Evolutionary conservation across 176 grass and related monocot genomes (phyloP).

Genomic region (Thinopyrum elongatum): DNA sequence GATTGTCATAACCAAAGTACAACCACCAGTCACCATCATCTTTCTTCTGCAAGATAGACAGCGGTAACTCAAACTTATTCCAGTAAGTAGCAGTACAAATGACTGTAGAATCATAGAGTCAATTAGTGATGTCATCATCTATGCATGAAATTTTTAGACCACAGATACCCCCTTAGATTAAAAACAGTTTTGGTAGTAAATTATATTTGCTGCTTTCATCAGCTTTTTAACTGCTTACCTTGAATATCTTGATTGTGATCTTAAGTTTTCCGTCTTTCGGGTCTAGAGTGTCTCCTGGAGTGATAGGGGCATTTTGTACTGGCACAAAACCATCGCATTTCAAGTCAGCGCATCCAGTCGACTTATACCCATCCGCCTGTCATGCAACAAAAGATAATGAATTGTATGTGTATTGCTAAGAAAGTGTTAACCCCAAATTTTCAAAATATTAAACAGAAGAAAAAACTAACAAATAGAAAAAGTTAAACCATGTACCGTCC

Average conservation of each 20-base stretch:
- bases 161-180: neutral
- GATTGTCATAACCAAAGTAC: no score
- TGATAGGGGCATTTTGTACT: neutral
- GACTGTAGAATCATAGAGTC: neutral
- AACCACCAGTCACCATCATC: conserved; percentile 6
- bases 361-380: neutral
- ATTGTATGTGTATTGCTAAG: no score
- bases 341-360: neutral
- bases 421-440: neutral
- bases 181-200: neutral
- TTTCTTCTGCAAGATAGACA: neutral
- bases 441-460: no score
- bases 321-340: neutral
- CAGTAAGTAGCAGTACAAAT: neutral
- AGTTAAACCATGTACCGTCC: conserved; percentile 3
- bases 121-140: neutral
- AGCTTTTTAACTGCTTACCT: neutral
- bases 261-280: neutral
- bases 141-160: neutral
- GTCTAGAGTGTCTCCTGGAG: conserved; percentile 3
- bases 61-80: neutral
- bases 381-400: neutral
- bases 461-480: neutral
- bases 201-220: neutral
- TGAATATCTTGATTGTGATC: conserved; percentile 24